A percentile compares a stretch with the other conserved stretches of the same genome.
phyloP scores from a whole-genome alignment of 306 rosid species.

The Quercus glauca region DNA sequence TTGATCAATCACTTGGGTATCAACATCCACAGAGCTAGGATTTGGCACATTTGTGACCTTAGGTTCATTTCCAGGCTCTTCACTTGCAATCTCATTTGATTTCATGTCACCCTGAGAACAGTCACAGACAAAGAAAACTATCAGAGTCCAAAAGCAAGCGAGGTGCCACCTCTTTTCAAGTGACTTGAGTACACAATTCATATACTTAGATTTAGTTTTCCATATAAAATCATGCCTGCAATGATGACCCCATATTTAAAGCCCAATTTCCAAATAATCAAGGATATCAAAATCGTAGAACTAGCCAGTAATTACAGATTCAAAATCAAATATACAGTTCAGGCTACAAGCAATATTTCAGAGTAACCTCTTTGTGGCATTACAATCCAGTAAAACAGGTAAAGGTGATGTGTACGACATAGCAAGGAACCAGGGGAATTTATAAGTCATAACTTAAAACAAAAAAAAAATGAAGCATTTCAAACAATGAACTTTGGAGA shows the following conservation, averaged over 20 bases:
- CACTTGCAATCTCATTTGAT: conserved; percentile 46
- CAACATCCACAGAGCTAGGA: conserved; percentile 45
- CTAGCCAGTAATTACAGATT: not conserved
- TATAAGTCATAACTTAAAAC: not conserved
- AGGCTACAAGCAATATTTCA: not conserved
- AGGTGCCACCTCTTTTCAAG: conserved; percentile 15
- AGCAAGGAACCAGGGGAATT: not conserved
- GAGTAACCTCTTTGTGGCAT: not conserved
- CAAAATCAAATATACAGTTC: not conserved
- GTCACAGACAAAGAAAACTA: conserved; percentile 16
- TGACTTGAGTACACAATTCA: not conserved
- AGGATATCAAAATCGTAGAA: not conserved
- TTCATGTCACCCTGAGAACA: conserved; percentile 63
- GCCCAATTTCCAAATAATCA: not conserved
- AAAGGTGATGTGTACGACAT: not conserved
- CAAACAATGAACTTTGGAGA: not conserved
- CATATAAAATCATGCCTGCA: not conserved
- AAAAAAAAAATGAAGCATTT: not conserved
- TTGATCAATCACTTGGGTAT: conserved; percentile 47
- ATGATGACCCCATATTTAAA: not conserved
- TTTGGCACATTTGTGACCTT: conserved; percentile 39
- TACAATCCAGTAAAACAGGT: not conserved
- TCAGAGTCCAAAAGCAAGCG: conserved; percentile 27
- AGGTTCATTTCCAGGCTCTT: conserved; percentile 53
- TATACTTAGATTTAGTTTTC: not conserved